Conservation (phyloP, 352 stramenopile genomes). For the Globisporangium nagaii region DNA sequence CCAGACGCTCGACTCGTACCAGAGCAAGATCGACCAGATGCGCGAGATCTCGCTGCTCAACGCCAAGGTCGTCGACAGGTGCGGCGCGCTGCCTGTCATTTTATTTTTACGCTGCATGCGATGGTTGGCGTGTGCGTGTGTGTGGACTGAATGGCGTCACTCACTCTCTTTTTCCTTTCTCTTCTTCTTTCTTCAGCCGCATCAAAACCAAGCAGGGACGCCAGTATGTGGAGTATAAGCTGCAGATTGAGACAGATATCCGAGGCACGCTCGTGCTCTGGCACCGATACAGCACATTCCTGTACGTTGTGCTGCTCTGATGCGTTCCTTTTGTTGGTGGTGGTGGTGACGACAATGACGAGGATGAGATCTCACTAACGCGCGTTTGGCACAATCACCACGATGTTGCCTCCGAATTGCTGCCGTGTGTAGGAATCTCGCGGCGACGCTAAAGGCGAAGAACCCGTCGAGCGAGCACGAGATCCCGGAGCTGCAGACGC, state of each 20-base stretch:
- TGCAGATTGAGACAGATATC: conserved; percentile 84
- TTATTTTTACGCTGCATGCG: too few species aligned
- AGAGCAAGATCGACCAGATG: conserved; percentile 88
- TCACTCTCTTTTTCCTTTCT: background rate
- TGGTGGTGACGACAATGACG: background rate
- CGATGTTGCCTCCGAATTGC: too few species aligned
- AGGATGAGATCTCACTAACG: too few species aligned
- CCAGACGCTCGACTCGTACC: conserved; percentile 82
- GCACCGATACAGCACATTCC: conserved; percentile 87
- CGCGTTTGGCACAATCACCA: too few species aligned
- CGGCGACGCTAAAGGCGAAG: conserved; percentile 75
- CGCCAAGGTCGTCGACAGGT: conserved; percentile 85
- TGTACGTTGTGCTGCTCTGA: conserved; percentile 30
- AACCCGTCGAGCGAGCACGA: conserved; percentile 68
- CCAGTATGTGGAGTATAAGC: conserved; percentile 81
- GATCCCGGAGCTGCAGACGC: conserved; percentile 79
- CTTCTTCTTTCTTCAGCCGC: conserved; percentile 34
- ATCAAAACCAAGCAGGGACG: conserved; percentile 84
- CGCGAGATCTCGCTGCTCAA: conserved; percentile 80
- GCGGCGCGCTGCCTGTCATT: background rate
- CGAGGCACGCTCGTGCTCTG: conserved; percentile 80
- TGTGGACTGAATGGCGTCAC: background rate
- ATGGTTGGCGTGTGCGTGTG: background rate
- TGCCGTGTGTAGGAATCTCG: conserved; percentile 75
- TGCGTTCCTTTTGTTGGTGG: background rate